phyloP scores from a whole-genome alignment of 2,329 filamentous ascomycete genomes.

The Onygenales sp. region DNA sequence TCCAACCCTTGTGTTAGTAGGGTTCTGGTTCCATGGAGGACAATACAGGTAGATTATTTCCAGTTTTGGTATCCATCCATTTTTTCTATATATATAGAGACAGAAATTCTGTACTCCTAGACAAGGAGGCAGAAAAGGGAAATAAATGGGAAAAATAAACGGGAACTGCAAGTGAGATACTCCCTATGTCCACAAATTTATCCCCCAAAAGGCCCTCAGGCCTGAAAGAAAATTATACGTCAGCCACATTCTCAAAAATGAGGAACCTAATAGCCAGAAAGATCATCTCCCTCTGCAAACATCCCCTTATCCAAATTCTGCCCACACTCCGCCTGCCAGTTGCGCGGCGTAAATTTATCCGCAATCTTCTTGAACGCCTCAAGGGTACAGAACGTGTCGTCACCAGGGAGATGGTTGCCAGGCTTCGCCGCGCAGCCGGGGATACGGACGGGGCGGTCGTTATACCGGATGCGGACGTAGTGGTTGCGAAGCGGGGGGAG shows the following conservation, averaged over 20 bases:
- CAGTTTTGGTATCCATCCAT: too few species aligned
- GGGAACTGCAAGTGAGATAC: too few species aligned
- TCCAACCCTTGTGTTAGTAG: too few species aligned
- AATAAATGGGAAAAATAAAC: too few species aligned
- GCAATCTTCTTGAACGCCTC: constrained; percentile 87
- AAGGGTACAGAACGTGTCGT: constrained; percentile 84
- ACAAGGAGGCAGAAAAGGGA: too few species aligned
- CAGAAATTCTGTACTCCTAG: too few species aligned
- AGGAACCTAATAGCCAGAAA: constrained; percentile 26
- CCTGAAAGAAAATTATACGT: too few species aligned
- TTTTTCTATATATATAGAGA: too few species aligned
- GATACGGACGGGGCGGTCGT: constrained; percentile 70
- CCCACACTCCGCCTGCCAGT: constrained; percentile 62
- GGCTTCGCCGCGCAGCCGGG: constrained; percentile 63
- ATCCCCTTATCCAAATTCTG: constrained; percentile 47
- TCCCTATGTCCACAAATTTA: too few species aligned
- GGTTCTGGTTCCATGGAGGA: too few species aligned
- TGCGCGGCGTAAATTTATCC: constrained; percentile 74
- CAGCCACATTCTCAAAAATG: neutral
- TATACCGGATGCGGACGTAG: constrained; percentile 86
- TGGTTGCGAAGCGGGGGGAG: constrained; percentile 43
- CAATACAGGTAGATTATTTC: too few species aligned
- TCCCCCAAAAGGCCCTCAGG: too few species aligned
- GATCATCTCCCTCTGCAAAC: constrained; percentile 35
- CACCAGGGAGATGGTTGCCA: constrained; percentile 77